Evolutionary conservation across 805 yeast genomes (phyloP), one percentile per base, ranked within the genome.

Genomic region (Yarrowia sp.): DNA sequence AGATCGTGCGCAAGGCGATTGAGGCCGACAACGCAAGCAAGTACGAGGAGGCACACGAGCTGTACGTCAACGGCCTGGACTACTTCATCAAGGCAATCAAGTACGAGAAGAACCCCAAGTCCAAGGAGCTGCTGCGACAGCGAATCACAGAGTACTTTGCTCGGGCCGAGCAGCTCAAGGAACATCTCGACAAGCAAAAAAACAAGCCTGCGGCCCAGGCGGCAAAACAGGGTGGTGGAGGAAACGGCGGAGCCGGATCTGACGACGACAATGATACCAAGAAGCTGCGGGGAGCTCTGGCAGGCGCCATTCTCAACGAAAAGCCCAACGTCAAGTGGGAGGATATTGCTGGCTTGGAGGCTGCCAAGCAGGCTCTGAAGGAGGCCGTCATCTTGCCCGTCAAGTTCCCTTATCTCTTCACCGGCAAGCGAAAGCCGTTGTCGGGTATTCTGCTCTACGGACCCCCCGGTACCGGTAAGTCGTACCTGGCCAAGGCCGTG

Each of bases 391-490:
- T 94, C 36, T 78, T 94, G 65, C 99, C 99, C 1, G 97, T 93
- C 18, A 88, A 87, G 73, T 93, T 94, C 73, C 99, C 99, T 1
- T 98, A 94, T 68, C 76, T 94, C 63, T 94, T 94, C 76, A 90
- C 87, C 9, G 99, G 99, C 0, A 93, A 90, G 72, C 82, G 99
- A 65, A 89, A 90, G 71, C 99, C 99, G 1, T 85, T 93, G 2
- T 80, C 89, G 6, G 99, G 99, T 46, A 93, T 94, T 49, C 74
- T 94, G 51, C 76, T 94, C 21, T 89, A 88, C 70, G 96, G 96
- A 0, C 96, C 96, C 19, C 99, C 99, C 2, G 99, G 99, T 70
- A 94, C 99, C 0, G 99, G 99, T 79, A 94, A 94, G 71, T 93
- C 98, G 1, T 94, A 86, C 71, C 77, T 94, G 63, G 99, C 99